Conservation (phyloP, 139 green algal genomes). For the Diplosphaera chodatii region DNA sequence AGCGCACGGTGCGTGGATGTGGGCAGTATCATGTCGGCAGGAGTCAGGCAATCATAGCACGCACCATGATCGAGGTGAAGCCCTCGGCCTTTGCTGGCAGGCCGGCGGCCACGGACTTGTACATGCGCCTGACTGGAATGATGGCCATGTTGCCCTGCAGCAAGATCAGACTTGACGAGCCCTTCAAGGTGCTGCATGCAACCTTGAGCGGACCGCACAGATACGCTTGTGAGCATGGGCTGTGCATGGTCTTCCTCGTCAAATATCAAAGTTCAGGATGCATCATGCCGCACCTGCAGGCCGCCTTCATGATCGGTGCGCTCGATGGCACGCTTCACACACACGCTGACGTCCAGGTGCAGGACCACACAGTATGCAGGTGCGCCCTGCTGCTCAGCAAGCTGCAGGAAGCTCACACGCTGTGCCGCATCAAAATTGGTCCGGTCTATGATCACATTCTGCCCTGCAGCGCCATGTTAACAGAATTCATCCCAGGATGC, state of each 20-base stretch:
- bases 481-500: no score
- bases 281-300: slow-evolving; percentile 30
- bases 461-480: neutral
- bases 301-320: slow-evolving; percentile 48
- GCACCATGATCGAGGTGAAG: slow-evolving; percentile 39
- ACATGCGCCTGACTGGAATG: slow-evolving; percentile 24
- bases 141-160: neutral
- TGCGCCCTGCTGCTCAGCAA: slow-evolving; percentile 22
- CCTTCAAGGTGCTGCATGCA: no score
- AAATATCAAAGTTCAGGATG: no score
- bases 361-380: slow-evolving; percentile 49
- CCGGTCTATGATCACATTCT: slow-evolving; percentile 26
- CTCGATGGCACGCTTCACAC: slow-evolving; percentile 26
- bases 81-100: slow-evolving; percentile 33
- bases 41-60: no score
- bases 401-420: slow-evolving; percentile 48
- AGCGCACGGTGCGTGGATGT: no score
- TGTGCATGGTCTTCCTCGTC: no score
- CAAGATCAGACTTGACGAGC: no score
- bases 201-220: no score
- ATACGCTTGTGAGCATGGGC: no score
- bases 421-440: slow-evolving; percentile 55
- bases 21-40: no score
- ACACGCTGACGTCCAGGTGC: slow-evolving; percentile 28
- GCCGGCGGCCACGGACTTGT: slow-evolving; percentile 12